These are phyloP conservation scores for Fraxinus nigra DNA, from an alignment of 305 asterid genomes.

Conservation along the genomic window DNA sequence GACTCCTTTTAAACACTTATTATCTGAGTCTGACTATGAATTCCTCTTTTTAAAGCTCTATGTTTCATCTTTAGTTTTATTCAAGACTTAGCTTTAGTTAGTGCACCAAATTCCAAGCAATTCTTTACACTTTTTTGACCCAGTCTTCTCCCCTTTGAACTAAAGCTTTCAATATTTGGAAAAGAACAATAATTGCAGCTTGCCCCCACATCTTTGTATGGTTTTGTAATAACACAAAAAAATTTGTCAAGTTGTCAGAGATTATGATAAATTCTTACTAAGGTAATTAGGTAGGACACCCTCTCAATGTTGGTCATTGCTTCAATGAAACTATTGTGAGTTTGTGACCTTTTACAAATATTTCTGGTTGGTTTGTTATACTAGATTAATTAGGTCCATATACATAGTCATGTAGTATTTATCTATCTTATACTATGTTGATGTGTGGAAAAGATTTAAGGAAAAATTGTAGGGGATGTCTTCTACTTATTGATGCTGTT, in stretches of 20 bases:
- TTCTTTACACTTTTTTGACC: constrained; percentile 39
- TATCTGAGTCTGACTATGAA: constrained; percentile 18
- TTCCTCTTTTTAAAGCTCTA: constrained; percentile 27
- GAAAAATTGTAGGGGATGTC: neutral
- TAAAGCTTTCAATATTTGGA: constrained; percentile 15
- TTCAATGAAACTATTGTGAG: neutral
- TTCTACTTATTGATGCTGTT: neutral
- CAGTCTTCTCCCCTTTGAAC: constrained; percentile 27
- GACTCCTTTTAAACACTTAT: constrained; percentile 31
- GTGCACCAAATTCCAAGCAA: constrained; percentile 57
- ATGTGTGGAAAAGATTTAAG: neutral
- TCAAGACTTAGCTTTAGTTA: constrained; percentile 28
- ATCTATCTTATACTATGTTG: neutral
- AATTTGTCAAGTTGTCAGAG: constrained; percentile 29
- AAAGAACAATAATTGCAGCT: constrained; percentile 19
- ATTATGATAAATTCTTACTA: constrained; percentile 33
- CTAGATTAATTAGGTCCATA: neutral
- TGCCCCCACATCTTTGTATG: constrained; percentile 20
- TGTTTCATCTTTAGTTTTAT: constrained; percentile 32
- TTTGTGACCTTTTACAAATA: neutral
- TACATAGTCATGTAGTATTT: neutral
- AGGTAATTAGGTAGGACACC: constrained; percentile 26
- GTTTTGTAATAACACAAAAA: constrained; percentile 8
- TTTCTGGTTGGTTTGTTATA: neutral
- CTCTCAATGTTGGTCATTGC: neutral